Base-by-base conservation (phyloP, 495 filamentous ascomycete species). In the Hypoxylon crocopeplum region DNA sequence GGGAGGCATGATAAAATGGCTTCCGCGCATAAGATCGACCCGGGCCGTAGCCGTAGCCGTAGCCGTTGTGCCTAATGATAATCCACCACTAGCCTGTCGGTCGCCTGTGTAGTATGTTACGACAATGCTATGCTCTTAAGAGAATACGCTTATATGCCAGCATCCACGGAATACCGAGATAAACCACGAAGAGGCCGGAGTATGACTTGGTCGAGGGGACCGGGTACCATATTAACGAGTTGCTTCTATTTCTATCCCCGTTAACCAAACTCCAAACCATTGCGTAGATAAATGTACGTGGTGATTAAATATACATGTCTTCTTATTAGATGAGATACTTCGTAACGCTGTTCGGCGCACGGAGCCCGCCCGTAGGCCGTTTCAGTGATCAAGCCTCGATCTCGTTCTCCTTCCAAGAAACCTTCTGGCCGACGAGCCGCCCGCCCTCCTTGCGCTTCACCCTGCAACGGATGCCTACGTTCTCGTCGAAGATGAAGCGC, bases 401-500 rank as follows among this genome's bases (percentile, higher is more conserved):
- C 69, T 88, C 86, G 36, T 79, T 75, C 47, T 75, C 67, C 56
- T 72, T 75, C 76, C 75, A 79, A 12, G 63, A 66, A 4, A 75
- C 80, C 48, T 58, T 64, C 57, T 70, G 67, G 1, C 78, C 82
- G 53, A 77, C 90, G 76, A 78, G 88, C 73, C 78, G 84, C 60
- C 74, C 90, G 3, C 92, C 91, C 60, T 92, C 84, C 59, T 88
- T 88, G 52, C 94, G 80, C 85, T 98, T 99, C 8, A 99, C 93
- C 21, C 94, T 84, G 70, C 91, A 95, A 78, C 88, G 91, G 68
- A 96, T 83, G 2, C 92, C 91, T 37, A 98, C 88, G 66, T 90
- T 82, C 66, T 87, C 84, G 72, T 98, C 94, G 75, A 87, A 84
- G 47, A 98, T 88, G 70, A 99, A 99, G 41, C 91, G 90, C 90